Percentiles rank a stretch among this genome's conserved stretches.
phyloP scores from a whole-genome alignment of 2,329 filamentous ascomycete species.

The Aurifilum marmelostoma region DNA sequence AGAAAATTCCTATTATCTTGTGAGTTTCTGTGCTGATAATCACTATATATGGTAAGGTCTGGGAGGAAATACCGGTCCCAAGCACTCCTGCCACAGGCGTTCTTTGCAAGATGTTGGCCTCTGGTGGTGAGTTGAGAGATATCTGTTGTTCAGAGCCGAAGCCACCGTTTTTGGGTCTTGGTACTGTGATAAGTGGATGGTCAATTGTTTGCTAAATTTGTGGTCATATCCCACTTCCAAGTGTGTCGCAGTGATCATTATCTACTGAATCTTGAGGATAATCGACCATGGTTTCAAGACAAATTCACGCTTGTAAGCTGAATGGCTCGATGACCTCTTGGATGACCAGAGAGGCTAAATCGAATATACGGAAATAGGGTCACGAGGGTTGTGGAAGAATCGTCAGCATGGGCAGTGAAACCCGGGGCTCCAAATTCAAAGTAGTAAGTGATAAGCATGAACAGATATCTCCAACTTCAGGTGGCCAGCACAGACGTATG shows the following conservation, averaged over 20 bases:
- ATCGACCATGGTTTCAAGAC: slow-evolving; percentile 37
- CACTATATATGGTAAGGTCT: slow-evolving; percentile 29
- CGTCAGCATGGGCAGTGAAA: slow-evolving; percentile 31
- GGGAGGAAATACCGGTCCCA: slow-evolving; percentile 37
- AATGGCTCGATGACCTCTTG: slow-evolving; percentile 8
- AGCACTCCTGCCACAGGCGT: slow-evolving; percentile 34
- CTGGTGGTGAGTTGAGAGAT: slow-evolving; percentile 33
- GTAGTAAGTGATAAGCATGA: slow-evolving; percentile 28
- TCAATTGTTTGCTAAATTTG: no score
- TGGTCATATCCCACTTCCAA: no score
- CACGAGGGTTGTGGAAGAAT: slow-evolving; percentile 36
- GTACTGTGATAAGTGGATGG: not conserved
- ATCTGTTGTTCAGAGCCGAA: not conserved
- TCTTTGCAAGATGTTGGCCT: slow-evolving; percentile 40
- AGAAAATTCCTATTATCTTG: no score
- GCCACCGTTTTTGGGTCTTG: not conserved
- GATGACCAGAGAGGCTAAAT: not conserved
- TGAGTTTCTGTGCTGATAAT: slow-evolving; percentile 1
- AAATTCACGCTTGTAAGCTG: slow-evolving; percentile 32
- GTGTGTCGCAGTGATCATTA: slow-evolving; percentile 41
- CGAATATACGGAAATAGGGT: slow-evolving; percentile 24
- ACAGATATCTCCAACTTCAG: not conserved
- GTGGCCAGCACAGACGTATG: not conserved
- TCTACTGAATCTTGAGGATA: slow-evolving; percentile 36
- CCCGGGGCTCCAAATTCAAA: slow-evolving; percentile 28